Base-by-base conservation (phyloP, 1,284 basidiomycete genomes). In the Puccinia horiana region DNA sequence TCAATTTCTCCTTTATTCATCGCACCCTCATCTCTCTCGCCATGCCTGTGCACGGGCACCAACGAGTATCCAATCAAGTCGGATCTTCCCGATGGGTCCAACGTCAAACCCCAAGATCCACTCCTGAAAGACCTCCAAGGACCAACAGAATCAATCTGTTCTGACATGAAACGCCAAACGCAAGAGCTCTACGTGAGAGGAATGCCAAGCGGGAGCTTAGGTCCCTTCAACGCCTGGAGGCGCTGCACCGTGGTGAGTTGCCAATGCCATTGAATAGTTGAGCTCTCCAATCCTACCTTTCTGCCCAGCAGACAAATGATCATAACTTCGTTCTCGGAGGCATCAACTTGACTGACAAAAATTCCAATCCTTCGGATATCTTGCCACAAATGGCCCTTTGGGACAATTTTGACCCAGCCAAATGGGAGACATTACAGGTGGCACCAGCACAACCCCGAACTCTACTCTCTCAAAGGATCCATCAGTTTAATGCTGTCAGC, bases 131-230 rank as follows among this genome's bases (percentile, higher is more conserved):
- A 47, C 16, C 44, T 16, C 44, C 8, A 52, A 47, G 69, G 42
- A 70, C 35, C 9, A 70, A 29, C 9, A 14, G 47, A 20, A 70
- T 70, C 69, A 70, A 70, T 70, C 69, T 42, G 6, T 70, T 70
- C 16, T 23, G 69, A 52, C 69, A 70, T n/a, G 42, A 70, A 70
- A 70, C 42, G 3, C 40, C 3, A 29, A 47, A 14, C 9, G 42
- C 12, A 20, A 42, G 12, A 5, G 9, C 4, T 12, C 16, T 26
- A 29, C 40, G 47, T 2, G 6, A 44, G 35, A 42, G 20, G 29
- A 70, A 70, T 42, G 6, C 3, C 14, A 20, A 40, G 9, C 42
- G 29, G 2, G 29, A 1, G 4, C 9, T 26, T 11, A 42, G 6
- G 3, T 70, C 69, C 2, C 42, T 70, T 29, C 69, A 47, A 29